These are phyloP conservation scores for Fraxinus platypoda DNA, from an alignment of 305 asterid genomes.

Conservation along the genomic window DNA sequence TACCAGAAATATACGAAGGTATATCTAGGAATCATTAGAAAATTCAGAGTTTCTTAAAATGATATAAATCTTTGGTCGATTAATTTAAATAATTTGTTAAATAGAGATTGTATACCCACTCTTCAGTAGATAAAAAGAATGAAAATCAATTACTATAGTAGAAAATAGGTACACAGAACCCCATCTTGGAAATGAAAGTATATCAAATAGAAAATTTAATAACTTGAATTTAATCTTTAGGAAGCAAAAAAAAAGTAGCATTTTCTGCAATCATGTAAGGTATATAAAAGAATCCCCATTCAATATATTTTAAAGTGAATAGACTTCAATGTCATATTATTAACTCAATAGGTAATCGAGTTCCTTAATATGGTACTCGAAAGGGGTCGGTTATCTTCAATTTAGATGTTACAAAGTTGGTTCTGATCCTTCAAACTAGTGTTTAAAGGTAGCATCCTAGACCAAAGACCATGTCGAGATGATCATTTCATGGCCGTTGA, in stretches of 20 bases:
- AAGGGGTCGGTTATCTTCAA: not conserved
- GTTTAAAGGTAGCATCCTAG: not conserved
- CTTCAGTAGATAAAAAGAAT: not conserved
- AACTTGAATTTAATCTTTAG: not conserved
- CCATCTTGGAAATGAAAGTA: not conserved
- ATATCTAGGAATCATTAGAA: not conserved
- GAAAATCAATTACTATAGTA: not conserved
- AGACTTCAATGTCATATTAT: not conserved
- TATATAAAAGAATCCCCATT: not conserved
- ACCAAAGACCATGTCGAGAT: not conserved
- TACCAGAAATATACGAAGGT: not conserved
- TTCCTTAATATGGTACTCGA: not conserved
- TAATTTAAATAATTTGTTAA: not conserved
- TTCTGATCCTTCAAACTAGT: not conserved
- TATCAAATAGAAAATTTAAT: not conserved
- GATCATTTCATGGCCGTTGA: not conserved
- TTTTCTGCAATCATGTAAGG: not conserved
- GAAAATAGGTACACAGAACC: not conserved
- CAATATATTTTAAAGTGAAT: not conserved
- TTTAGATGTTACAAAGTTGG: not conserved
- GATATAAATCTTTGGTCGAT: not conserved
- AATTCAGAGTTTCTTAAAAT: not conserved
- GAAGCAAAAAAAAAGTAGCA: not conserved
- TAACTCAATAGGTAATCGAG: not conserved
- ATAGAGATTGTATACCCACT: not conserved